Evolutionary conservation across 768 basidiomycete species (phyloP), one percentile per base, ranked within the genome.

Genomic region (Panellus pusillus): DNA sequence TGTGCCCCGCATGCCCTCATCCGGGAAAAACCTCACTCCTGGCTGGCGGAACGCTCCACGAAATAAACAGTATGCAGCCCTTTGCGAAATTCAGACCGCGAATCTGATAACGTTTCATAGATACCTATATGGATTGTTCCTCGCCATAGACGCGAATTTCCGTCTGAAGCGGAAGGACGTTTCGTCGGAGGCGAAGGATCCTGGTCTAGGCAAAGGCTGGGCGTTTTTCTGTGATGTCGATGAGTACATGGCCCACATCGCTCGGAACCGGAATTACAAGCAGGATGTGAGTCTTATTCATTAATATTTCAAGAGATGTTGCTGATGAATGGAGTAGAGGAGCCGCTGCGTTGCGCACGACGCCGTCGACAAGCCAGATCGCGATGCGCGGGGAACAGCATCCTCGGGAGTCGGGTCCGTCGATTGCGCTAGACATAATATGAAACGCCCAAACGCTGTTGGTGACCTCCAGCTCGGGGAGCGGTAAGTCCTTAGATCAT

Each of bases 131-230:
- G 52, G 52, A 0, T 38, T 65, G 6, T 63, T 67, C 39, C 18
- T 68, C 11, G 52, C 58, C 4, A 49, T 68, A 1, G 68, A 70
- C 46, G 65, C 65, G 3, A 68, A 68, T 39, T 70, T 69, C 40
- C 61, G 63, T 4, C 59, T 70, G 4, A 66, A 66, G 37, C 54
- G 66, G 13, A 58, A 58, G 46, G 68, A 63, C 14, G 49, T 60
- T 6, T 63, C 63, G 3, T 56, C n/a, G n/a, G 54, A 63, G n/a
- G 63, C 38, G 2, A 24, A 40, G 2, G 65, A 68, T 46, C 65
- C 65, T 2, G 55, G 62, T 0, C 56, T 70, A 2, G 58, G 61
- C n/a, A 50, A 56, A 6, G 67, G 70, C 11, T 62, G 59, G 42
- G 60, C 65, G 9, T 68, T 55, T 35, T 58, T 46, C 32, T 62